Conservation (phyloP, 116 monocot species). For the Dioscorea cayenensis region DNA sequence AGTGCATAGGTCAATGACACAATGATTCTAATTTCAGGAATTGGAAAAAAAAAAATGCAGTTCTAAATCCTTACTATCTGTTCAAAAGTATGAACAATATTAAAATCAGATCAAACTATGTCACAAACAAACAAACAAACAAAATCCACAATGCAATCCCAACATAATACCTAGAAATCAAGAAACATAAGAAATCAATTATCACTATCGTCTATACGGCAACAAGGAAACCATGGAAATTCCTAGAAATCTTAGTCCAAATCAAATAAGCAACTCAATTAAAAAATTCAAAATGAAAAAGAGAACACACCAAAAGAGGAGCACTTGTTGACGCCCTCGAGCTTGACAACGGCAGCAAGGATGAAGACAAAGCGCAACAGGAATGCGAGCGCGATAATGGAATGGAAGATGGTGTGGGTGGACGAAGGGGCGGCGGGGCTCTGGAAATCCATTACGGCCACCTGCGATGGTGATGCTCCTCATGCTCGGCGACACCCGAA, state of each 20-base stretch:
- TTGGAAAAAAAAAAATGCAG: background rate
- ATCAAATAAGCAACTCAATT: background rate
- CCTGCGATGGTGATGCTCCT: constrained; percentile 40
- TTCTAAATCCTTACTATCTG: background rate
- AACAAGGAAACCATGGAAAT: background rate
- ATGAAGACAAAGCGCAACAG: constrained; percentile 92
- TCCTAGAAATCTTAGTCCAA: background rate
- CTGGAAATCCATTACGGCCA: constrained; percentile 37
- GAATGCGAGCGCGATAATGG: constrained; percentile 68
- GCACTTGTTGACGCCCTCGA: constrained; percentile 74
- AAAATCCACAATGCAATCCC: background rate
- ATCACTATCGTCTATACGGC: too few relatives aligned
- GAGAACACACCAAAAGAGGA: constrained; percentile 50
- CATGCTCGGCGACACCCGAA: constrained; percentile 48
- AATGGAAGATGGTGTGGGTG: constrained; percentile 59
- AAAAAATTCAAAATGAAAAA: too few relatives aligned
- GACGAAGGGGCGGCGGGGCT: constrained; percentile 49
- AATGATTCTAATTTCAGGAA: too few relatives aligned
- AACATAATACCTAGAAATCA: too few relatives aligned
- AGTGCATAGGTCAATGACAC: too few relatives aligned
- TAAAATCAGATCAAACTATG: background rate
- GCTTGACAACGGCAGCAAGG: constrained; percentile 74
- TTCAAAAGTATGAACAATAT: background rate
- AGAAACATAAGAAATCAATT: background rate
- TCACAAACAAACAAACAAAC: background rate